phyloP scores from a whole-genome alignment of 371 early-diverging fungal genomes.

The Rhizopus delemar region DNA sequence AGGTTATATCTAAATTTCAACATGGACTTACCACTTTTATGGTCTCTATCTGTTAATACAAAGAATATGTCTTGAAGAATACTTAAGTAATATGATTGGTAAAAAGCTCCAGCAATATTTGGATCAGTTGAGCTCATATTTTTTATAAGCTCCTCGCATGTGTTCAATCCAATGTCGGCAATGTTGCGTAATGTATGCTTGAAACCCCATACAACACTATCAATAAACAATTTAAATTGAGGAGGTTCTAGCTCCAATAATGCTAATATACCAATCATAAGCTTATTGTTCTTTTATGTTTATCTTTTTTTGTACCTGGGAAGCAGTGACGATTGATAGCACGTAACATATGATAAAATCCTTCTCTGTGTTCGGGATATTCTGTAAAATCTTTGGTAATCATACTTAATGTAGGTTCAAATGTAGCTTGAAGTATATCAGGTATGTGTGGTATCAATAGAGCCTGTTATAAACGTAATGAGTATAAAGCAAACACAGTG shows the following conservation, averaged over 20 bases:
- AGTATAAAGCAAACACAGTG: conserved; percentile 18
- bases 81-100: conserved; percentile 83
- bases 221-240: conserved; percentile 88
- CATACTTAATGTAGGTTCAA: conserved; percentile 95
- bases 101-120: conserved; percentile 81
- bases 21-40: conserved; percentile 83
- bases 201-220: conserved; percentile 97
- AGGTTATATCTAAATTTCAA: background rate
- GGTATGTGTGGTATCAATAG: conserved; percentile 81
- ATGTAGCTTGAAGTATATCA: conserved; percentile 86
- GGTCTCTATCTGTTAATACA: conserved; percentile 94
- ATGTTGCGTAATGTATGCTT: conserved; percentile 98
- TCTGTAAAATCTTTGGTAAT: conserved; percentile 97
- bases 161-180: conserved; percentile 86
- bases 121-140: conserved; percentile 78
- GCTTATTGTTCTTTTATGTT: no score
- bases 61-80: conserved; percentile 94
- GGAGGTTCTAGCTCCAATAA: conserved; percentile 77
- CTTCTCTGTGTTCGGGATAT: conserved; percentile 94
- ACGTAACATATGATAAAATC: conserved; percentile 87
- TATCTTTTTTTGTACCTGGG: conserved; percentile 27
- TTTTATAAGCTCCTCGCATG: conserved; percentile 82
- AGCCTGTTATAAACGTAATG: conserved; percentile 35
- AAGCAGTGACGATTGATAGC: conserved; percentile 90
- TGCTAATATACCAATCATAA: conserved; percentile 48